Percentiles rank a stretch among this genome's conserved stretches.
These are phyloP conservation scores for Solanum arcanum DNA, from an alignment of 257 asterid genomes.

Conservation along the genomic window DNA sequence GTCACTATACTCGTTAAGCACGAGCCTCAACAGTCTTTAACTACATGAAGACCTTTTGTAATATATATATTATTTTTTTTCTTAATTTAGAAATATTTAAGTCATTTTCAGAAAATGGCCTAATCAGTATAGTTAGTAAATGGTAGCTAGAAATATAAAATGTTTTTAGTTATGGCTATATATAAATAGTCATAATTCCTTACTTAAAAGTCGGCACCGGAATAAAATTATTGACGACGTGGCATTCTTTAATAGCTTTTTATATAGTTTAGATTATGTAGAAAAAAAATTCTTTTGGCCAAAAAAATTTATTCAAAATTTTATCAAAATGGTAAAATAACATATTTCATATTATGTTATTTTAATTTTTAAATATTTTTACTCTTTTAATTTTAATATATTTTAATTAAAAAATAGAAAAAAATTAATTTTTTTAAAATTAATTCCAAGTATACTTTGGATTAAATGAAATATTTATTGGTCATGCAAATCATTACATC, in stretches of 20 bases:
- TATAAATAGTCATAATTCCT: background rate
- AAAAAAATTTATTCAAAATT: too few relatives aligned
- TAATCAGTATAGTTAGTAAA: background rate
- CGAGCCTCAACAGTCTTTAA: constrained; percentile 12
- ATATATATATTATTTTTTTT: background rate
- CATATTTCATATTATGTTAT: too few relatives aligned
- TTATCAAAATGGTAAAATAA: too few relatives aligned
- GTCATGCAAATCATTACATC: background rate
- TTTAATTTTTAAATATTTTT: too few relatives aligned
- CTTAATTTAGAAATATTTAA: background rate
- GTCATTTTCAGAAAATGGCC: background rate
- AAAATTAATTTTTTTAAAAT: too few relatives aligned
- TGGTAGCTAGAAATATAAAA: background rate
- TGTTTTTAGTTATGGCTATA: background rate
- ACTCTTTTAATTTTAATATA: too few relatives aligned
- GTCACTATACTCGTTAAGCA: constrained; percentile 14
- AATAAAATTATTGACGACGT: background rate
- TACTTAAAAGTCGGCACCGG: background rate
- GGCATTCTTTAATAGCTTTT: background rate
- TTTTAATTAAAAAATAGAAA: too few relatives aligned
- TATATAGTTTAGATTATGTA: background rate
- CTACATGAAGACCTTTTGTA: background rate
- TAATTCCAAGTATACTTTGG: background rate
- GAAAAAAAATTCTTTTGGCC: too few relatives aligned
- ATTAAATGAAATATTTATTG: background rate